These are phyloP conservation scores for Phytophthora cactorum DNA, from an alignment of 352 stramenopile species.

Conservation along the genomic window DNA sequence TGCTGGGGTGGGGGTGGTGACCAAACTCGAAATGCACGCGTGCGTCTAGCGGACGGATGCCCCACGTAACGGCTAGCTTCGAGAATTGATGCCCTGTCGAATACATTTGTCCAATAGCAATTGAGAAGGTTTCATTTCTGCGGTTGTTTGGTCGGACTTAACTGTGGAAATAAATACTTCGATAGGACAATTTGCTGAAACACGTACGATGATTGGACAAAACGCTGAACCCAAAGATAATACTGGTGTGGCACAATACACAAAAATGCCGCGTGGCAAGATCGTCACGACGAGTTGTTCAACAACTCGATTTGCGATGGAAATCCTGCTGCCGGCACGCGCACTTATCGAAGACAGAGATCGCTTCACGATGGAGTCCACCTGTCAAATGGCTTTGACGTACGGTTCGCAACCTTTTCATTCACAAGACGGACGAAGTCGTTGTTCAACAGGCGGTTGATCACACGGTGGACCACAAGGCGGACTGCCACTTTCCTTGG, in stretches of 20 bases:
- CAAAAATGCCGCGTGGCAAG: slow-evolving; percentile 39
- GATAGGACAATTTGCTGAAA: slow-evolving; percentile 10
- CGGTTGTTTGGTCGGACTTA: slow-evolving; percentile 15
- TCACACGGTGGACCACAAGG: background rate
- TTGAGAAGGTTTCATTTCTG: no score
- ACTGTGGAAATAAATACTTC: slow-evolving; percentile 17
- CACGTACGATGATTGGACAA: slow-evolving; percentile 9
- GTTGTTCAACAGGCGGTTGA: background rate
- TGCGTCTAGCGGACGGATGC: slow-evolving; percentile 22
- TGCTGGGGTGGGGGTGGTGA: slow-evolving; percentile 20
- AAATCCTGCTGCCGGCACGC: background rate
- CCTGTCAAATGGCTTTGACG: background rate
- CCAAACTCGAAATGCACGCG: slow-evolving; percentile 43
- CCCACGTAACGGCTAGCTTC: slow-evolving; percentile 17
- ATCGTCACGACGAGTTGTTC: slow-evolving; percentile 31
- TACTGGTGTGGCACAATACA: slow-evolving; percentile 11
- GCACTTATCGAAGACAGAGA: background rate
- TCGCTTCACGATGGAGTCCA: background rate
- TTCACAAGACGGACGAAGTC: background rate
- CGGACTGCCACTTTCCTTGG: no score
- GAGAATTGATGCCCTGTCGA: slow-evolving; percentile 18
- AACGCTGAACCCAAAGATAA: slow-evolving; percentile 11
- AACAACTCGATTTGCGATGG: slow-evolving; percentile 8
- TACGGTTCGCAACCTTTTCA: background rate
- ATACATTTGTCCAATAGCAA: slow-evolving; percentile 4